Percentiles rank a stretch among this genome's conserved stretches.
phyloP scores from a whole-genome alignment of 352 stramenopile species.

The Phytophthora uliginosa region DNA sequence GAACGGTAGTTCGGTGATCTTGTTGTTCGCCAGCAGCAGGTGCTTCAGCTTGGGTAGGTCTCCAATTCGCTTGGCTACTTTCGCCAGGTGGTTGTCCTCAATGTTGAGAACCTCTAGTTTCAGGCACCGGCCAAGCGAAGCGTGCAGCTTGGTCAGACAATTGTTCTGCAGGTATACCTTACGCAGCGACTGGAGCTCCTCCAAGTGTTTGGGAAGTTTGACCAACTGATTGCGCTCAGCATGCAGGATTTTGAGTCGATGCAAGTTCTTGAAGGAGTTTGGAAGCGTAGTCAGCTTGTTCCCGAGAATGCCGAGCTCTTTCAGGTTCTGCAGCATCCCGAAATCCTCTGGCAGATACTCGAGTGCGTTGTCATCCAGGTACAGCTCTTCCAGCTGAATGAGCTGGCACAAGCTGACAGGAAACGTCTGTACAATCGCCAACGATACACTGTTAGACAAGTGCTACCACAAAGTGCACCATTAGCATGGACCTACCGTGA shows the following conservation, averaged over 20 bases:
- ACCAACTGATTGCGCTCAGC: conserved; percentile 77
- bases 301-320: conserved; percentile 78
- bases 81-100: conserved; percentile 84
- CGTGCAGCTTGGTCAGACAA: conserved; percentile 79
- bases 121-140: conserved; percentile 77
- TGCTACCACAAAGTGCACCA: background rate
- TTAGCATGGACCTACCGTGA: conserved; percentile 62
- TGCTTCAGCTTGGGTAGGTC: conserved; percentile 84
- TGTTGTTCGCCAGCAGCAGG: conserved; percentile 88
- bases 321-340: conserved; percentile 76
- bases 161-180: conserved; percentile 92
- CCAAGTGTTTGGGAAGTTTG: conserved; percentile 85
- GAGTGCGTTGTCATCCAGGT: conserved; percentile 84
- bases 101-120: conserved; percentile 89
- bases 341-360: conserved; percentile 78
- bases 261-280: conserved; percentile 71
- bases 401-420: conserved; percentile 75
- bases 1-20: conserved; percentile 83
- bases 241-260: conserved; percentile 86
- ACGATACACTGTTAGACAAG: conserved; percentile 4
- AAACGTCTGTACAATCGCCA: conserved; percentile 44
- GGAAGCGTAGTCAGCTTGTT: conserved; percentile 80
- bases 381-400: conserved; percentile 83
- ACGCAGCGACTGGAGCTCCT: conserved; percentile 66
- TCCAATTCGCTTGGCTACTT: conserved; percentile 89